Percentiles rank a stretch among this genome's conserved stretches.
Evolutionary conservation across 2,329 filamentous ascomycete species (phyloP).

Genomic region (Rhexocercosporidium sp.): DNA sequence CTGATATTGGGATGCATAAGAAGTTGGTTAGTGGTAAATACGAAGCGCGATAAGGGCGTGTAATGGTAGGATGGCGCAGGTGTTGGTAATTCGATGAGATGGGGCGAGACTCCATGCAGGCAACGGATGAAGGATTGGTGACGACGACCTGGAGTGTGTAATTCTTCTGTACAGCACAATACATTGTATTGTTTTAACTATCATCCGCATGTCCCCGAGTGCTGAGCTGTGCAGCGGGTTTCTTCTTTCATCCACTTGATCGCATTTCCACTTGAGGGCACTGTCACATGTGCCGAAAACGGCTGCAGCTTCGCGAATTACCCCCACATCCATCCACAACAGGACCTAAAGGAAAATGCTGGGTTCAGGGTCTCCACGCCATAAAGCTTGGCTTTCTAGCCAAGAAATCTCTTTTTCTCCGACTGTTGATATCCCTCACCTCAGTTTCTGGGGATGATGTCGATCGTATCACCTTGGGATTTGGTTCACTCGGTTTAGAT

Average conservation of each 20-base stretch:
- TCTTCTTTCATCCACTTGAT: neutral
- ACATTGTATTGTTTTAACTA: constrained; percentile 1
- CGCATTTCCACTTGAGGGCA: neutral
- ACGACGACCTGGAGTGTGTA: constrained; percentile 14
- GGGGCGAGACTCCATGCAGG: neutral
- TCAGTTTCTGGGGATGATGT: neutral
- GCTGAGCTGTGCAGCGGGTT: too few species aligned
- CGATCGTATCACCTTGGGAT: too few species aligned
- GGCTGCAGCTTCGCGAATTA: neutral
- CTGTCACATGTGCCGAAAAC: neutral
- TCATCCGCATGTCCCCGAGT: neutral
- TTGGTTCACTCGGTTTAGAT: too few species aligned
- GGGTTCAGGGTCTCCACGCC: neutral
- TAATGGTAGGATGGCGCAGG: neutral
- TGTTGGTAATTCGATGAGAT: neutral
- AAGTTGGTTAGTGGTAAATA: constrained; percentile 81
- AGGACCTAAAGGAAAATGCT: neutral
- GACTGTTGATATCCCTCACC: neutral
- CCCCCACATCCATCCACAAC: neutral
- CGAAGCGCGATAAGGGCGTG: constrained; percentile 51
- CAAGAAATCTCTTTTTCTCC: constrained; percentile 2
- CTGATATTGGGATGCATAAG: constrained; percentile 66
- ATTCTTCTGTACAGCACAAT: constrained; percentile 15
- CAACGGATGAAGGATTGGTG: neutral
- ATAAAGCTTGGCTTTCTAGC: neutral